Evolutionary conservation across 805 yeast species (phyloP), one percentile per base, ranked within the genome.

Genomic region (Candida gorgasii): DNA sequence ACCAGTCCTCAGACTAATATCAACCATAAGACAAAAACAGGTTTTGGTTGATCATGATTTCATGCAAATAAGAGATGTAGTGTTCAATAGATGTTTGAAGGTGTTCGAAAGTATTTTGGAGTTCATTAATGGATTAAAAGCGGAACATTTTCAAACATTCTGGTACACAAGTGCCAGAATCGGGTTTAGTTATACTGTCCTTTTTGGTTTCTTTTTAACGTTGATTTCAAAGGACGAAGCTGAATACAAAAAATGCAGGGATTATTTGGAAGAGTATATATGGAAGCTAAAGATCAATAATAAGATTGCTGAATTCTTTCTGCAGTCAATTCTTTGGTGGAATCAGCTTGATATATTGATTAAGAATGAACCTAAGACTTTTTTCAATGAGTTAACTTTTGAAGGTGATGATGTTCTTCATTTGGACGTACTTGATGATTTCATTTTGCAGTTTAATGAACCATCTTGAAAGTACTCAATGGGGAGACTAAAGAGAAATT

Each of bases 21-120:
- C 27, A 50, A 57, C 11, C 61, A 65, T 8, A 63, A 69, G 11
- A 51, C 51, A 8, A 67, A 62, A 46, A 50, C 63, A 43, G 53
- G 58, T 5, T 51, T 51, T 38, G 87, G 89, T 2, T 86, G 96
- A 58, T 74, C 96, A 31, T 71, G 83, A 24, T 95, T 43, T 46
- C 96, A 0, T 97, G 96, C 2, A 79, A 75, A 45, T 84, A 90
- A 2, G 71, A 97, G 56, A 69, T 89, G 16, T 65, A 78, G 12
- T 96, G 95, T 0, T 86, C 96, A 1, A 78, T 84, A 47, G 92
- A 84, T 45, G 86, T 86, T 59, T 80, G 85, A n/a, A 67, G 82
- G 37, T 40, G 3, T 38, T 46, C 17, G 45, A 46, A 30, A 43
- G 38, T 17, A 32, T 43, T 1, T 31, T 46, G n/a, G 28, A 37